Evolutionary conservation across 768 basidiomycete species (phyloP), one percentile per base, ranked within the genome.

Genomic region (Suillus fuscotomentosus): DNA sequence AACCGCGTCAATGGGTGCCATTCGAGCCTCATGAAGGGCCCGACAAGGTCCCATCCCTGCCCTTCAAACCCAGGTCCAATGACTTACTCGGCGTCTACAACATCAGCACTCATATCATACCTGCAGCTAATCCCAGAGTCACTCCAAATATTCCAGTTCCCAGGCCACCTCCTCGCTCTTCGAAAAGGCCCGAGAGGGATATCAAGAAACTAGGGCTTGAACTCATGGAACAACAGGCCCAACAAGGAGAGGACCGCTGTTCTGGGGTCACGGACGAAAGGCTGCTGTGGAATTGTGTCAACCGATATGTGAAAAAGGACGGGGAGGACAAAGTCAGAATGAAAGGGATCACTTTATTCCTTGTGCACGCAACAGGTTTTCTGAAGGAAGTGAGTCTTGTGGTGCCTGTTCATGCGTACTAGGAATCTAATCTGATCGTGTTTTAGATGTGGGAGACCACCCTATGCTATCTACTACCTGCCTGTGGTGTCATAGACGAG

Each of bases 351-450:
- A 96, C 93, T 0, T 76, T 97, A 59, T 84, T 95, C 67, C 80
- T 92, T 56, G 85, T 86, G 4, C 95, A 96, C 71, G 93, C 92
- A 3, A 95, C 91, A 74, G 94, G 95, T 2, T 89, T 95, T 69
- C 86, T 85, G 56, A 96, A 95, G 74, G 94, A 96, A 86, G 92
- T 87, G 61, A 38, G 83, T 66, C 42, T 43, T 14, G 15, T 20
- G 39, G 31, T 24, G 2, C 9, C 27, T 31, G 17, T 31, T 17
- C 15, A 31, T 15, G 38, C 39, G 38, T 5, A 14, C 38, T 10
- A 13, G 42, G 60, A 39, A 38, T 38, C 59, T 65, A 42, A 38
- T 38, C 59, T 65, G 8, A 27, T 11, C 2, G 17, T 54, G 27
- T 27, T 11, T 51, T 68, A 96, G 93, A 89, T 84, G 9, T 97